Base-by-base conservation (phyloP, 2,329 filamentous ascomycete species). In the Colletotrichum navitas region DNA sequence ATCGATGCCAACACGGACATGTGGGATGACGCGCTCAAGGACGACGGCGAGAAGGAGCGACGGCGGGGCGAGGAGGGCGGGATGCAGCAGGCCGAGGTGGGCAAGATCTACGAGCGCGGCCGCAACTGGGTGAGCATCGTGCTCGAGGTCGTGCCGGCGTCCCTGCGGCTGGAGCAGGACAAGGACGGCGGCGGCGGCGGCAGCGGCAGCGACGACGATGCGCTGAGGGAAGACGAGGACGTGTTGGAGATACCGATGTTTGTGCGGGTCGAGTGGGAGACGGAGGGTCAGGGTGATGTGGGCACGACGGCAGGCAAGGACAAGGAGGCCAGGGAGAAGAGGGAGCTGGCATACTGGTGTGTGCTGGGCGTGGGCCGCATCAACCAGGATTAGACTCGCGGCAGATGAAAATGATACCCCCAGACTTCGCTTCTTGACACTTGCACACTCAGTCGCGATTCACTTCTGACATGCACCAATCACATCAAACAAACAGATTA, bases 71-170 rank as follows among this genome's bases (percentile, higher is more conserved):
- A 83, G 77, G 83, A 80, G 71, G 76, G 82, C 76, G 78, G 78
- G 74, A 76, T 84, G 62, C 88, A 90, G 60, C 90, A 90, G 78
- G 89, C 93, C 21, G 94, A 97, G 80, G 93, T 93, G 0, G 96
- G 95, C 63, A 98, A 98, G 82, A 91, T 98, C n/a, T 99, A 94
- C 93, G 95, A 98, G 74, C 89, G 92, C 65, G 95, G 95, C 0
- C 87, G 95, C 45, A 99, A 98, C 80, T 98, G 95, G 93, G 96
- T 96, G 21, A 96, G 92, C 75, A 94, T 99, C 14, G 93, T 98
- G 26, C 86, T 99, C 34, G 96, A 99, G 80, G 92, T 99, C 18
- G 89, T 98, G 0, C 89, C 95, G 1, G 85, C 89, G 0, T 87
- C 85, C 55, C 79, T 91, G 29, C 80, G 80, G 47, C 75, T 83